Percentiles rank a stretch among this genome's conserved stretches.
phyloP scores from a whole-genome alignment of 2,329 filamentous ascomycete species.

The Penicillium janthinellum region DNA sequence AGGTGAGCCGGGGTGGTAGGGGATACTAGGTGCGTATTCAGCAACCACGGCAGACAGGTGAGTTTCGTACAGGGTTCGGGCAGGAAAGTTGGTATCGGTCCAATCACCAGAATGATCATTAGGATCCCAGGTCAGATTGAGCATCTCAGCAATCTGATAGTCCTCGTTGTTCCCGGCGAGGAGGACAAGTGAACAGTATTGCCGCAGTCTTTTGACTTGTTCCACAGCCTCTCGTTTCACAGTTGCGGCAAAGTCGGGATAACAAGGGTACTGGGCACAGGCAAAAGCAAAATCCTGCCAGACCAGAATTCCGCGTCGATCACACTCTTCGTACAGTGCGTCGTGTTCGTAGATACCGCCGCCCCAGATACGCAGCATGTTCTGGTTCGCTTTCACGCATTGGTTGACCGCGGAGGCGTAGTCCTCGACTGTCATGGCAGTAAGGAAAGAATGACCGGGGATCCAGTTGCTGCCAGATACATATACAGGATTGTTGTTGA shows the following conservation, averaged over 20 bases:
- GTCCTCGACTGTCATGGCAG: neutral
- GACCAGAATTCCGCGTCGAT: slow-evolving; percentile 69
- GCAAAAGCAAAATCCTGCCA: slow-evolving; percentile 81
- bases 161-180: neutral
- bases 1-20: neutral
- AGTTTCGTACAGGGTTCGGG: neutral
- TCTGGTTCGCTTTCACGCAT: neutral
- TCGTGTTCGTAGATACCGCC: neutral
- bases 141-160: neutral
- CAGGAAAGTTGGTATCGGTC: neutral
- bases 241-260: slow-evolving; percentile 58
- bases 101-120: neutral
- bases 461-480: neutral
- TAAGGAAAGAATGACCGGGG: neutral
- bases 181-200: neutral
- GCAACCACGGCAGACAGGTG: neutral
- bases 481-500: neutral
- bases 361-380: neutral
- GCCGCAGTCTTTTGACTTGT: slow-evolving; percentile 39
- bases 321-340: slow-evolving; percentile 52
- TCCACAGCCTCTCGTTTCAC: slow-evolving; percentile 63
- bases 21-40: neutral
- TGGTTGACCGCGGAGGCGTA: neutral
- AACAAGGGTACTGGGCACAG: slow-evolving; percentile 68
- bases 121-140: neutral